Base-by-base conservation (phyloP, 495 filamentous ascomycete species). In the Amniculicola lignicola region DNA sequence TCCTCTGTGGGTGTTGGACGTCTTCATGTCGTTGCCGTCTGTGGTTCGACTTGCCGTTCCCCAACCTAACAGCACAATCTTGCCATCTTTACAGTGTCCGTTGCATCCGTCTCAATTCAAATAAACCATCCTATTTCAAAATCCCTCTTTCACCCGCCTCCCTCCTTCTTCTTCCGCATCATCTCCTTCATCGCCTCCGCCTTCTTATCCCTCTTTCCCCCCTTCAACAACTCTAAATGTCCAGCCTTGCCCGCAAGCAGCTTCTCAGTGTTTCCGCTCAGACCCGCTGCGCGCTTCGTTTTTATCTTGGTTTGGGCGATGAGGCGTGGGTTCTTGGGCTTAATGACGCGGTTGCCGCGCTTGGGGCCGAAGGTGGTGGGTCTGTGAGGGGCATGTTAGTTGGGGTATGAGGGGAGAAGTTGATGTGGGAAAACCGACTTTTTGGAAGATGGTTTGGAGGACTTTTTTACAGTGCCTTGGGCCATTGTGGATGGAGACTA, bases 181-280 rank as follows among this genome's bases (percentile, higher is more conserved):
- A 14, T 36, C 35, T 57, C 36, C 55, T 68, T 67, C 61, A 64
- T 64, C 38, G 62, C 69, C 43, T 78, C 75, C 71, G 81, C 84
- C 76, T 84, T 84, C 12, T 78, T 71, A 49, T 80, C 75, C 72
- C 81, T 84, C 77, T 85, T 86, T 10, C 80, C 83, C 3, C 81
- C 83, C 54, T 75, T 72, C 54, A 89, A 65, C 68, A 89, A 33
- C 68, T 90, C 86, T 58, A 89, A 61, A 78, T 90, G 86, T 4
- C 87, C 87, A 35, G 85, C 86, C 65, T 81, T 83, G 40, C 79
- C 71, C 4, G 82, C 87, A 19, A 90, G 74, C 61, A 68, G 78
- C 52, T 80, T 75, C 64, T 90, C 86, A 53, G 85, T 88, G 69
- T 78, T 77, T 0, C 74, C 74, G 3, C 76, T 77, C 18, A 90